phyloP scores from a whole-genome alignment of 306 rosid genomes.

The Pyrus bretschneideri region DNA sequence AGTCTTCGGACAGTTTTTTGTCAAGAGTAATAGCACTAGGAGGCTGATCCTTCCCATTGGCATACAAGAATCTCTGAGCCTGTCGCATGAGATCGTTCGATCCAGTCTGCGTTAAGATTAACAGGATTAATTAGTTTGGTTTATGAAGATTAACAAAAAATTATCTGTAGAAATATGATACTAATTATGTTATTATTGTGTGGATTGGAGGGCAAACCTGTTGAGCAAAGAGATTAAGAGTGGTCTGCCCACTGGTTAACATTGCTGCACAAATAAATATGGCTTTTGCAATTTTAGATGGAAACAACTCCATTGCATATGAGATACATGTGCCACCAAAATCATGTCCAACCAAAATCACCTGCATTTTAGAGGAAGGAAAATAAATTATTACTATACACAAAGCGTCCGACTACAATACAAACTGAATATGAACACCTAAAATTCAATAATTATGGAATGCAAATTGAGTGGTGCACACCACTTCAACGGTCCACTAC shows the following conservation, averaged over 20 bases:
- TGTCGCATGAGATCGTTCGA: constrained; percentile 57
- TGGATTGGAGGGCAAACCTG: constrained; percentile 32
- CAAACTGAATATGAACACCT: no score
- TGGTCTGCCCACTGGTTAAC: constrained; percentile 60
- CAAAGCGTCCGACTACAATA: no score
- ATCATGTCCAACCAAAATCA: constrained; percentile 81
- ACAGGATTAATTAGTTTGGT: not conserved
- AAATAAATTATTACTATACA: no score
- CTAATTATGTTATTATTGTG: no score
- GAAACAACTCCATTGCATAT: constrained; percentile 66
- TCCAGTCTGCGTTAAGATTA: constrained; percentile 36
- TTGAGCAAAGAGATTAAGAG: constrained; percentile 59
- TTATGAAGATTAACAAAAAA: not conserved
- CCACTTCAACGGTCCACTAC: no score
- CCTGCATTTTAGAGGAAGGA: constrained; percentile 26
- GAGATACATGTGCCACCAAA: constrained; percentile 80
- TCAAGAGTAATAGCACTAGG: constrained; percentile 61
- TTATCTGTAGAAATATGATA: no score
- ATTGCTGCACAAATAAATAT: constrained; percentile 72
- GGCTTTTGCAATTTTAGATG: constrained; percentile 63
- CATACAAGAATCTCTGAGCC: constrained; percentile 59
- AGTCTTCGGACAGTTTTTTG: constrained; percentile 52
- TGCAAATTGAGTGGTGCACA: no score
- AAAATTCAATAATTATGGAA: no score
- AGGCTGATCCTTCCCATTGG: constrained; percentile 60